phyloP scores from a whole-genome alignment of 2,329 filamentous ascomycete genomes.

The Erysiphe pulchra region DNA sequence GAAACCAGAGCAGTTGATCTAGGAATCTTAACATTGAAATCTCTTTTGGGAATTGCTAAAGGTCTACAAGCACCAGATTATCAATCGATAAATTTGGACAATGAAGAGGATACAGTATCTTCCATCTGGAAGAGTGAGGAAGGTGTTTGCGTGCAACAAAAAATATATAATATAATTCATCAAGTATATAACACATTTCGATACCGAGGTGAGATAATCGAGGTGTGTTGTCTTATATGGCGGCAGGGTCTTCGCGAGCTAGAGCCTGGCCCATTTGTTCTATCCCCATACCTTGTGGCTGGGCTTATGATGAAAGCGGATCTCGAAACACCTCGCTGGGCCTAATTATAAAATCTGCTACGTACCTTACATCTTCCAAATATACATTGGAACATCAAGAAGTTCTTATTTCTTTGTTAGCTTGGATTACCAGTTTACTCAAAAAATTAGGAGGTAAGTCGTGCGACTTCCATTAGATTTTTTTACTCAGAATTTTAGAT shows the following conservation, averaged over 20 bases:
- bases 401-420: constrained; percentile 26
- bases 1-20: constrained; percentile 13
- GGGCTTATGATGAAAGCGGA: constrained; percentile 35
- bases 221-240: constrained; percentile 45
- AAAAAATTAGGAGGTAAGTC: constrained; percentile 30
- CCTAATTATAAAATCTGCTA: constrained; percentile 1
- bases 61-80: constrained; percentile 46
- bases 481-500: constrained; percentile 13
- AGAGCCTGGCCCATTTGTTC: constrained; percentile 51
- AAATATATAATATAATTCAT: constrained; percentile 24
- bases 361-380: constrained; percentile 7
- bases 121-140: constrained; percentile 23
- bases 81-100: constrained; percentile 39
- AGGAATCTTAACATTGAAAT: constrained; percentile 27
- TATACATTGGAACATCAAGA: constrained; percentile 20
- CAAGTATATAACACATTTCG: constrained; percentile 26
- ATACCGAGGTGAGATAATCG: constrained; percentile 38
- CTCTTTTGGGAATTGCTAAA: constrained; percentile 43
- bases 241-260: constrained; percentile 52
- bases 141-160: constrained; percentile 23
- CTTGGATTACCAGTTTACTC: constrained; percentile 36
- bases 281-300: constrained; percentile 38
- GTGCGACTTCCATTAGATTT: not conserved
- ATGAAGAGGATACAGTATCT: constrained; percentile 15
- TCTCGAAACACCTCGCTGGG: constrained; percentile 40